Evolutionary conservation across 805 yeast species (phyloP), one percentile per base, ranked within the genome.

Genomic region (Nakazawaea molendinolei): DNA sequence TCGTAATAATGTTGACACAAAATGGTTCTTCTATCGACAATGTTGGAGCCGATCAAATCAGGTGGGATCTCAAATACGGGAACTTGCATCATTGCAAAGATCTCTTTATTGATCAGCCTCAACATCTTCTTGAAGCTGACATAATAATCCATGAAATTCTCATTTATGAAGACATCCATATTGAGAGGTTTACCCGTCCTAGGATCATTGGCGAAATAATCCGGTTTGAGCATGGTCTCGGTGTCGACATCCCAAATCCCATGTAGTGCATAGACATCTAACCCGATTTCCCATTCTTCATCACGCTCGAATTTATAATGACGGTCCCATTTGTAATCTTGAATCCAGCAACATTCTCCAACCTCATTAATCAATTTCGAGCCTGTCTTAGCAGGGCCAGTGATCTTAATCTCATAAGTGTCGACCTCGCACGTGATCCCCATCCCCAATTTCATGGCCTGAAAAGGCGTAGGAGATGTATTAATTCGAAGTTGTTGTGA

Each of bases 1-100:
- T 90, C 98, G 53, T 90, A 90, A 55, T 80, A 90, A 58, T 90
- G 98, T 2, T 95, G 92, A 14, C 95, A 77, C 47, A 79, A 79
- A 2, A 83, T 76, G 0, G 90, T 79, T 34, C 70, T 71, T 1
- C 63, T 53, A 48, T 83, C 92, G 10, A 82, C 52, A n/a, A 77
- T 51, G 3, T 63, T 52, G 28, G 72, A 67, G 16, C 30, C 15
- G 40, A 66, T 67, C 42, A 85, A 55, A 8, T 58, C 52, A 2
- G 97, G 96, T 0, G 96, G 95, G 3, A 69, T 51, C 46, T 76
- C 80, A 42, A 89, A 62, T 2, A 84, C 92, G 1, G 95, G 95
- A 1, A 94, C 80, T 55, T 87, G 95, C 46, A 86, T 56, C 20
- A 87, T 65, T 9, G 84, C 56, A 41, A 80, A 73, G 17, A 71